Evolutionary conservation across 2,329 filamentous ascomycete genomes (phyloP).

Genomic region (Penicillium sp.): DNA sequence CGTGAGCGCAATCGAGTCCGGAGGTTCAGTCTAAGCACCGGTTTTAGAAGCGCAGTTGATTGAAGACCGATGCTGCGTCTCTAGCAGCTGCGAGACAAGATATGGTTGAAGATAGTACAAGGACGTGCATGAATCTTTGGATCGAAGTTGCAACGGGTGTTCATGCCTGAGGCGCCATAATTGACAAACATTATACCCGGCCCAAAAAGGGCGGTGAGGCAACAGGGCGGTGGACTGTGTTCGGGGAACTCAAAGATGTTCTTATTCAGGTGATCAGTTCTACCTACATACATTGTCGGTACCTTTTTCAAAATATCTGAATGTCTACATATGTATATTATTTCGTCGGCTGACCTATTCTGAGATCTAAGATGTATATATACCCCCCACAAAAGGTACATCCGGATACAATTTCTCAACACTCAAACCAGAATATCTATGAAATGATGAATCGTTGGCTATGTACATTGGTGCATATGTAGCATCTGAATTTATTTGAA

Average conservation of each 20-base stretch:
- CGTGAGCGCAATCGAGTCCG: not conserved
- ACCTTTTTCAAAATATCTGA: too few relatives aligned
- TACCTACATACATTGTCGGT: too few relatives aligned
- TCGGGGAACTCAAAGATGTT: too few relatives aligned
- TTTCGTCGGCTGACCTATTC: too few relatives aligned
- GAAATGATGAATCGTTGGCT: too few relatives aligned
- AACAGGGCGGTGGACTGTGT: not conserved
- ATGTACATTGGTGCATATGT: too few relatives aligned
- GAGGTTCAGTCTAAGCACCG: not conserved
- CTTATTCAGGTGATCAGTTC: too few relatives aligned
- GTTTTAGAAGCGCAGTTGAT: not conserved
- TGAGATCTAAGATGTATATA: not conserved
- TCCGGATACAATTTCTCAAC: too few relatives aligned
- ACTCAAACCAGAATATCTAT: too few relatives aligned
- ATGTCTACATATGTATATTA: too few relatives aligned
- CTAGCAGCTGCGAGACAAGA: not conserved
- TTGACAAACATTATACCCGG: not conserved
- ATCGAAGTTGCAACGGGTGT: slow-evolving; percentile 8
- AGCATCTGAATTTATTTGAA: too few relatives aligned
- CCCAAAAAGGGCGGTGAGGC: not conserved
- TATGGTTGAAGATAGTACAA: slow-evolving; percentile 6
- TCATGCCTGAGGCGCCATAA: slow-evolving; percentile 22
- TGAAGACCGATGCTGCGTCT: not conserved
- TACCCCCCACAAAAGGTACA: too few relatives aligned
- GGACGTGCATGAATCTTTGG: slow-evolving; percentile 14